These are phyloP conservation scores for Calonectria naviculata DNA, from an alignment of 2,329 filamentous ascomycete species.

Conservation along the genomic window DNA sequence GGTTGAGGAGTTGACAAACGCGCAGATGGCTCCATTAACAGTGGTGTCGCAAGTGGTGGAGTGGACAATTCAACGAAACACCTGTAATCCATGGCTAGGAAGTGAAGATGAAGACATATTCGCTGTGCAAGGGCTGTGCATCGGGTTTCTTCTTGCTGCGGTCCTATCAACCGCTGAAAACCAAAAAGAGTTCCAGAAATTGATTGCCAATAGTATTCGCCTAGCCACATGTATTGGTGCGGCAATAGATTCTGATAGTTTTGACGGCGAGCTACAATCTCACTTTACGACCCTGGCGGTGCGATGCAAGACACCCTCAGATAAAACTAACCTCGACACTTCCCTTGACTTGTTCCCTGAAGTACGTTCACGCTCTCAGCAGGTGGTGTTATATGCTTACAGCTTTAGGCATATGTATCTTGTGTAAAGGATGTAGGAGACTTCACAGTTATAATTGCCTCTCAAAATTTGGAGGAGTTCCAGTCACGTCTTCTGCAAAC, in stretches of 20 bases:
- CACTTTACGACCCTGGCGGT: neutral
- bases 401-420: neutral
- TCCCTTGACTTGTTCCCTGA: neutral
- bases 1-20: neutral
- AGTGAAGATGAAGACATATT: neutral
- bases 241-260: neutral
- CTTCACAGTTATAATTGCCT: neutral
- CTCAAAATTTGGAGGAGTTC: neutral
- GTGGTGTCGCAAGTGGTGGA: neutral
- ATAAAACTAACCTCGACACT: neutral
- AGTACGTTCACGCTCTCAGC: neutral
- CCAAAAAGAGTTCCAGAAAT: neutral
- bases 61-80: neutral
- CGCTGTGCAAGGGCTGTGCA: neutral
- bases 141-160: neutral
- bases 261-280: neutral
- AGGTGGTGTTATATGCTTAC: neutral
- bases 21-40: neutral
- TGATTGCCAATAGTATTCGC: neutral
- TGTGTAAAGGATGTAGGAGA: neutral
- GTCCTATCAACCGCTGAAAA: neutral
- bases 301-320: neutral
- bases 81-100: neutral
- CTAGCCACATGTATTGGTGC: neutral
- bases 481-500: neutral